Evolutionary conservation across 805 yeast genomes (phyloP).

Genomic region (Cyberlindnera mycetangii): DNA sequence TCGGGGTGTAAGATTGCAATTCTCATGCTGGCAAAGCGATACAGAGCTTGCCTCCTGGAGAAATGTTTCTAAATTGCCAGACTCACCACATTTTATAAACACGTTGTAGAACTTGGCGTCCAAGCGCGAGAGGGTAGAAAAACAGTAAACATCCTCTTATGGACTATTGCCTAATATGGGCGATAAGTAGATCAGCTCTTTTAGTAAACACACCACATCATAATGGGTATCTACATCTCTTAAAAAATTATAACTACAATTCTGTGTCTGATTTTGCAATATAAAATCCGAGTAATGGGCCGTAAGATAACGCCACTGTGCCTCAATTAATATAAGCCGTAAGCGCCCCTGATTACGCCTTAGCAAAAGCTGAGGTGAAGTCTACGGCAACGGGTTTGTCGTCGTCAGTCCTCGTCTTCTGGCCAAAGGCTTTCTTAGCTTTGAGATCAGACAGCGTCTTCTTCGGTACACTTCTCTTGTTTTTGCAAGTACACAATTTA

Average conservation of each 20-base stretch:
- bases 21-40: constrained; percentile 33
- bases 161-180: too few species aligned
- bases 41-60: too few species aligned
- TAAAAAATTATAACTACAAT: too few species aligned
- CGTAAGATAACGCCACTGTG: too few species aligned
- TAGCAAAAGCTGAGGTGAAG: constrained; percentile 30
- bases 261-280: too few species aligned
- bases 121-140: background rate
- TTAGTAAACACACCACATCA: too few species aligned
- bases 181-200: too few species aligned
- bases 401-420: constrained; percentile 11
- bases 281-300: too few species aligned
- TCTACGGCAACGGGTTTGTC: constrained; percentile 32
- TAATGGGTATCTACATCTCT: too few species aligned
- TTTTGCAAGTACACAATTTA: constrained; percentile 30
- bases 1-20: constrained; percentile 95
- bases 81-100: too few species aligned
- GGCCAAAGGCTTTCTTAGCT: constrained; percentile 22
- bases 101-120: background rate
- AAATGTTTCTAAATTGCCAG: too few species aligned
- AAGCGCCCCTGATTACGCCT: background rate
- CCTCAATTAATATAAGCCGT: too few species aligned
- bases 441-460: constrained; percentile 26
- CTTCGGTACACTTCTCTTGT: constrained; percentile 23
- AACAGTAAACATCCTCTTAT: background rate